Conservation (phyloP, 2,329 filamentous ascomycete species). For the Paracorniculantispora psalliotae region DNA sequence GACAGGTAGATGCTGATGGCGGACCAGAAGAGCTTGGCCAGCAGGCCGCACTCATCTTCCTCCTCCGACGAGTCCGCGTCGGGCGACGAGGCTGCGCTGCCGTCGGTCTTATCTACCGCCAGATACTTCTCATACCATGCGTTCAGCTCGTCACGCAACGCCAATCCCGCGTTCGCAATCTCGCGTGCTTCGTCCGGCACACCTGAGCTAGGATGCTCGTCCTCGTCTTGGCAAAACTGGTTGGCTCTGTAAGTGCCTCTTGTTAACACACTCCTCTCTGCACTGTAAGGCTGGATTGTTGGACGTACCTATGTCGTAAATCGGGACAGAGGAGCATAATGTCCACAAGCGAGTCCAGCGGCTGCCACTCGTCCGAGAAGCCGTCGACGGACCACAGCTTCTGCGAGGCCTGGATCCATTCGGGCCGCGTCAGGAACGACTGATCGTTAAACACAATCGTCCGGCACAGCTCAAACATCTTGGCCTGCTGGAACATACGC, state of each 20-base stretch:
- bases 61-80: not conserved
- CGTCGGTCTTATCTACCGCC: not conserved
- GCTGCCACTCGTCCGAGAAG: slow-evolving; percentile 5
- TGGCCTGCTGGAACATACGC: slow-evolving; percentile 27
- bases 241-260: not conserved
- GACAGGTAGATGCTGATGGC: slow-evolving; percentile 34
- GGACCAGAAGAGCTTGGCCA: slow-evolving; percentile 24
- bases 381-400: not conserved
- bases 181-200: slow-evolving; percentile 1
- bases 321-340: slow-evolving; percentile 28
- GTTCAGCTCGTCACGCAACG: slow-evolving; percentile 1
- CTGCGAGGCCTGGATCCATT: slow-evolving; percentile 20
- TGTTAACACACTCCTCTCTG: not conserved
- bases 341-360: slow-evolving; percentile 25
- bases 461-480: slow-evolving; percentile 28
- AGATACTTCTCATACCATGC: slow-evolving; percentile 17
- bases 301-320: slow-evolving; percentile 27
- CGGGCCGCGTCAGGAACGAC: slow-evolving; percentile 21
- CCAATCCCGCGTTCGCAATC: slow-evolving; percentile 5
- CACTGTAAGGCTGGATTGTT: no score
- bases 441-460: slow-evolving; percentile 28
- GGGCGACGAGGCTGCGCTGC: not conserved
- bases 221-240: not conserved
- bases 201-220: not conserved
- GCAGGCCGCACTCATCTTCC: slow-evolving; percentile 15